Evolutionary conservation across 176 grass and related monocot genomes (phyloP).

Genomic region (Eragrostis nindensis): DNA sequence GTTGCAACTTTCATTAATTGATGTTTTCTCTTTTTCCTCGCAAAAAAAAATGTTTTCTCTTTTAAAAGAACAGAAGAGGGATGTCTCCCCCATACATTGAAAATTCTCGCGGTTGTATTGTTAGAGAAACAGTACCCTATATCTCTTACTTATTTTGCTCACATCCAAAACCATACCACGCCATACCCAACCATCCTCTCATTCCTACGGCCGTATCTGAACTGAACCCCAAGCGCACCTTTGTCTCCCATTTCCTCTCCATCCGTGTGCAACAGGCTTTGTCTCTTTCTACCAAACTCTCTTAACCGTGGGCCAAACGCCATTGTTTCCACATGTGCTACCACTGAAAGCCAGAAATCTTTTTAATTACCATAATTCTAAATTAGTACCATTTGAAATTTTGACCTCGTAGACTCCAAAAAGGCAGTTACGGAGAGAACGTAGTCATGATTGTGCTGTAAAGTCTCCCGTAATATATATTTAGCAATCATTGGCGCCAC

Average conservation of each 20-base stretch:
- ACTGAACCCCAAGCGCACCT: background rate
- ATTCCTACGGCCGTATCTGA: background rate
- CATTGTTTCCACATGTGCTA: background rate
- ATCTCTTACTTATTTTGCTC: too few relatives aligned
- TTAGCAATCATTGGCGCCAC: constrained; percentile 38
- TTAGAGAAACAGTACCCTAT: background rate
- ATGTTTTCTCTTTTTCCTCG: background rate
- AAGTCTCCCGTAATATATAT: constrained; percentile 3
- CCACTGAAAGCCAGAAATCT: background rate
- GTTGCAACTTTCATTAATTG: background rate
- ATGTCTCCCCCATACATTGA: background rate
- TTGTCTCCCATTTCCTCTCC: background rate
- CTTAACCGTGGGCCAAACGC: background rate
- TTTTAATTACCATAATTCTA: constrained; percentile 10
- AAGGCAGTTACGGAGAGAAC: background rate
- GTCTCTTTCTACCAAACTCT: background rate
- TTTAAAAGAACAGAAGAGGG: too few relatives aligned
- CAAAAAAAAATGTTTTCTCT: too few relatives aligned
- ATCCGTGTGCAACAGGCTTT: background rate
- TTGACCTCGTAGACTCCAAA: constrained; percentile 19
- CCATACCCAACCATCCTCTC: background rate
- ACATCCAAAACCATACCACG: background rate
- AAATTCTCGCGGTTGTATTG: background rate
- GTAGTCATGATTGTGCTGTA: constrained; percentile 28
- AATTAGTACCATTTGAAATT: constrained; percentile 22